Evolutionary conservation across 306 rosid genomes (phyloP), one percentile per base, ranked within the genome.

Genomic region (Begonia fuchsioides): DNA sequence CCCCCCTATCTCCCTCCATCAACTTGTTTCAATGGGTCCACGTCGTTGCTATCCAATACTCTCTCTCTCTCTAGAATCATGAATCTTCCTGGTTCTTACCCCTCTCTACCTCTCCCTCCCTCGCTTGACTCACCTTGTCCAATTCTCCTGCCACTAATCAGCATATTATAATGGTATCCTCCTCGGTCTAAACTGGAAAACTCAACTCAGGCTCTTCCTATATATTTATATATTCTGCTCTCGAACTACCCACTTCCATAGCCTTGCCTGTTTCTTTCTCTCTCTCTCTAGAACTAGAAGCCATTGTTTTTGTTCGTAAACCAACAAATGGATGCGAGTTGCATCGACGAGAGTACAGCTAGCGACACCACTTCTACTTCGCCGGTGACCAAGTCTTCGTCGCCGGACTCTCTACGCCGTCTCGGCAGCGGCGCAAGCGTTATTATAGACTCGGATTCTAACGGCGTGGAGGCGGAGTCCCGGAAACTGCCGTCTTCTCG

Each of bases 111-210:
- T 15, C 51, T 46, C 32, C 47, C 52, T 43, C 70, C 54, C 69
- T 80, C 76, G 93, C 76, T 88, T 88, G 93, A 78, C 93, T 88
- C 93, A 76, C 75, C 62, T 68, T 55, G 51, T 61, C 60, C 72
- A 71, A 68, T 67, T 71, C 69, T 53, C 58, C 60, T 38, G 52
- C 69, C 68, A 60, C 44, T 11, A 44, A 44, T 13, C 44, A 45
- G 26, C 49, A n/a, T 40, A 35, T 46, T 66, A 59, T 60, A 60
- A 54, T 55, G 1, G 0, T 6, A 46, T 6, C 35, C 9, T 17
- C 19, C 1, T 52, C 1, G 11, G 7, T 10, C 44, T 16, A 16
- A 13, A 56, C 39, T 26, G 35, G 35, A 26, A 26, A 26, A 26
- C n/a, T 17, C 49, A 15, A 3, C 11, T n/a, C 46, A 17, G 0